Conservation (phyloP, 2,329 filamentous ascomycete species). For the Trichoderma sp. region DNA sequence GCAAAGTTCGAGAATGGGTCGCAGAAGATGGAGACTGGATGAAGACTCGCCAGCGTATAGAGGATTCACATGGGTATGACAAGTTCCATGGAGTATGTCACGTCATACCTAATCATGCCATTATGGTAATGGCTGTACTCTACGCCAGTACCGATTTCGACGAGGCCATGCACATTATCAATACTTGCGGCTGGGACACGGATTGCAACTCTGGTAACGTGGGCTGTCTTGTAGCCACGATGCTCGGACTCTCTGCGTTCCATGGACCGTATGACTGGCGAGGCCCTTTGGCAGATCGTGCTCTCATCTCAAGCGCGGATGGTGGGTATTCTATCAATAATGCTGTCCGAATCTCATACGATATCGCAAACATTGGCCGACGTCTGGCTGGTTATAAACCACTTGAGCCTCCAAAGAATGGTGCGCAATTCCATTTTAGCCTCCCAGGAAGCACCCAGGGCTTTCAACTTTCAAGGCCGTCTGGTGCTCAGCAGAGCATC, state of each 20-base stretch:
- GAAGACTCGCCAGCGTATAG: slow-evolving; percentile 35
- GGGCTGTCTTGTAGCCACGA: slow-evolving; percentile 37
- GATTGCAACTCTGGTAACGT: slow-evolving; percentile 41
- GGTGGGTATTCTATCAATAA: slow-evolving; percentile 39
- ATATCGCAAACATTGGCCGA: slow-evolving; percentile 32
- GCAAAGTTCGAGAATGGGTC: slow-evolving; percentile 29
- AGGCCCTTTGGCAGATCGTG: slow-evolving; percentile 36
- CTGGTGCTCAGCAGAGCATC: slow-evolving; percentile 20
- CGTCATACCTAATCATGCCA: slow-evolving; percentile 35
- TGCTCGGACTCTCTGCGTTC: slow-evolving; percentile 34
- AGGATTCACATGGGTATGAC: slow-evolving; percentile 31
- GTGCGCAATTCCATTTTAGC: slow-evolving; percentile 38
- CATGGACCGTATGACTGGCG: slow-evolving; percentile 33
- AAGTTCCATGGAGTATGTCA: slow-evolving; percentile 34
- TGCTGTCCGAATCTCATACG: slow-evolving; percentile 33
- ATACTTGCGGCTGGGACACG: slow-evolving; percentile 39
- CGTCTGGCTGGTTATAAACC: slow-evolving; percentile 25
- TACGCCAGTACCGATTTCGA: slow-evolving; percentile 33
- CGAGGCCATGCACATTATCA: slow-evolving; percentile 37
- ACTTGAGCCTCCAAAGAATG: slow-evolving; percentile 30
- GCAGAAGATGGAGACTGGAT: slow-evolving; percentile 32
- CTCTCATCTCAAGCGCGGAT: slow-evolving; percentile 37
- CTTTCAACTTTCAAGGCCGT: slow-evolving; percentile 24
- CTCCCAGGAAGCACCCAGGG: slow-evolving; percentile 39
- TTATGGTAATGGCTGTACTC: slow-evolving; percentile 36